phyloP scores from a whole-genome alignment of 208 protist genomes.

The Trypanosoma vivax region DNA sequence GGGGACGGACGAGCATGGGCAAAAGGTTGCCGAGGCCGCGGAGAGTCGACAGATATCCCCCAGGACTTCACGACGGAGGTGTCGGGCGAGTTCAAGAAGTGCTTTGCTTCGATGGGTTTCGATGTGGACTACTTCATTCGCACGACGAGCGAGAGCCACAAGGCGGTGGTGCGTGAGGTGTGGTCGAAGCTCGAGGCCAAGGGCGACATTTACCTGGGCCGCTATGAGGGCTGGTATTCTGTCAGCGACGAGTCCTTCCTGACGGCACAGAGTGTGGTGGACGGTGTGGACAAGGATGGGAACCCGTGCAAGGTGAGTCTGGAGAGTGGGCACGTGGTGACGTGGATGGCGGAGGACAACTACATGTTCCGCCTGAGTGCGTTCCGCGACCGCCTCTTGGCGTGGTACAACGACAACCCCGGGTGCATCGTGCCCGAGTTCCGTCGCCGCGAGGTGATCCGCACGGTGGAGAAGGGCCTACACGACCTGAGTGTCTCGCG shows the following conservation, averaged over 20 bases:
- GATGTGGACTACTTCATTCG: conserved; percentile 94
- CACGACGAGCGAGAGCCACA: conserved; percentile 92
- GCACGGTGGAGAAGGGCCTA: conserved; percentile 76
- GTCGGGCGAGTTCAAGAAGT: conserved; percentile 83
- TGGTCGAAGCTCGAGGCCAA: conserved; percentile 87
- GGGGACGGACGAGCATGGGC: conserved; percentile 99
- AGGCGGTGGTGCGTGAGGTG: conserved; percentile 56
- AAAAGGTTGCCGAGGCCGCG: conserved; percentile 95
- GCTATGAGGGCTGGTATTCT: conserved; percentile 98
- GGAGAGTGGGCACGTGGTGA: conserved; percentile 88
- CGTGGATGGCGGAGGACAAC: conserved; percentile 96
- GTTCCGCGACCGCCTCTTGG: conserved; percentile 81
- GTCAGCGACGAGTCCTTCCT: conserved; percentile 97
- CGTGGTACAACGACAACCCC: conserved; percentile 80
- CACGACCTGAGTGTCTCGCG: conserved; percentile 96
- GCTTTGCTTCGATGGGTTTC: conserved; percentile 88
- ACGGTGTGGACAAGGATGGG: conserved; percentile 81
- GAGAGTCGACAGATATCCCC: conserved; percentile 52
- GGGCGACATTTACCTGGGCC: conserved; percentile 96
- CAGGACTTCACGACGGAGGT: conserved; percentile 89
- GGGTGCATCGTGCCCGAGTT: conserved; percentile 88
- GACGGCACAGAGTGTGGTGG: conserved; percentile 64
- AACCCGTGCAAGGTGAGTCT: conserved; percentile 88
- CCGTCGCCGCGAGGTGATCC: conserved; percentile 90
- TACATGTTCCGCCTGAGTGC: conserved; percentile 96